phyloP scores from a whole-genome alignment of 306 rosid species.

The Corylus americana region DNA sequence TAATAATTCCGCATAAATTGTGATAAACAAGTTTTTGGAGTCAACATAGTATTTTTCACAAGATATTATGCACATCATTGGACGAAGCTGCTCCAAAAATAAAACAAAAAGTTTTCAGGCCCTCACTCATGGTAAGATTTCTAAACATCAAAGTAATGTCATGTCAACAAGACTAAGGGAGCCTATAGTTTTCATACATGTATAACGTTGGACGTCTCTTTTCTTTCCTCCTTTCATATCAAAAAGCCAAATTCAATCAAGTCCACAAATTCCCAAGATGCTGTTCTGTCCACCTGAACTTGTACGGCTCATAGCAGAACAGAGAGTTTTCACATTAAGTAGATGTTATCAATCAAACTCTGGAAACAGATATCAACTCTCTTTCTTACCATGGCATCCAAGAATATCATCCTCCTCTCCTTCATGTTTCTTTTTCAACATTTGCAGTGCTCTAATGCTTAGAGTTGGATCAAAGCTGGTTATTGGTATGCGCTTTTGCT shows the following conservation, averaged over 20 bases:
- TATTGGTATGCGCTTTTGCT: constrained; percentile 37
- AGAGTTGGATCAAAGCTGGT: constrained; percentile 26
- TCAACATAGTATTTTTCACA: too few relatives aligned
- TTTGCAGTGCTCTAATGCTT: neutral
- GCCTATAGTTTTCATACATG: too few relatives aligned
- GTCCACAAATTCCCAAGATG: neutral
- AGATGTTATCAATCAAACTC: neutral
- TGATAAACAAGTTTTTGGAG: too few relatives aligned
- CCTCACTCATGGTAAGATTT: neutral
- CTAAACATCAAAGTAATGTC: too few relatives aligned
- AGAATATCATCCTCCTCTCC: neutral
- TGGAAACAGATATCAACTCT: neutral
- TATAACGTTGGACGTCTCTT: neutral
- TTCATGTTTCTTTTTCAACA: neutral
- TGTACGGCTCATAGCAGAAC: neutral
- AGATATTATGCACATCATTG: too few relatives aligned
- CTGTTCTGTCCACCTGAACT: too few relatives aligned
- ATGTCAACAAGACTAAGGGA: too few relatives aligned
- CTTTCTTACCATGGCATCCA: constrained; percentile 20
- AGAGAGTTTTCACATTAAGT: neutral
- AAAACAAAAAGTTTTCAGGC: neutral
- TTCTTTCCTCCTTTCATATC: neutral
- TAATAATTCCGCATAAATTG: too few relatives aligned
- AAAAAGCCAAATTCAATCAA: neutral
- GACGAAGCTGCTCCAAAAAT: too few relatives aligned